Conservation (phyloP, 2,329 filamentous ascomycete genomes). For the Cadophora sp. region DNA sequence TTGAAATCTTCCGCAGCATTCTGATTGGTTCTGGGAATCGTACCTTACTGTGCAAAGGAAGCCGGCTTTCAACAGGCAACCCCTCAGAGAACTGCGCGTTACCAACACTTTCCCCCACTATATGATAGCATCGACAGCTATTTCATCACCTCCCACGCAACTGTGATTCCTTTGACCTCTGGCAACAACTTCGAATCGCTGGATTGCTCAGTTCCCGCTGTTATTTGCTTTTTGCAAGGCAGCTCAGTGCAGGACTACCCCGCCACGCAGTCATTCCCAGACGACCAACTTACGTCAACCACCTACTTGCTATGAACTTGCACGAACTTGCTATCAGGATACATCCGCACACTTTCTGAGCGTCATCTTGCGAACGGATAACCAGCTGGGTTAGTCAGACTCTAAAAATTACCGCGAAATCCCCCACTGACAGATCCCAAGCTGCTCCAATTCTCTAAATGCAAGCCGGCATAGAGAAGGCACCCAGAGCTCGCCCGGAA, state of each 20-base stretch:
- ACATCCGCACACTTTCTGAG: constrained; percentile 6
- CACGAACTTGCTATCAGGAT: constrained; percentile 6
- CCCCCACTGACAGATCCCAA: neutral
- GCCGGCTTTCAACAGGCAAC: neutral
- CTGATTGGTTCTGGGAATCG: constrained; percentile 4
- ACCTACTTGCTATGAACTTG: constrained; percentile 12
- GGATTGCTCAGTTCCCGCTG: neutral
- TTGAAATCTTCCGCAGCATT: neutral
- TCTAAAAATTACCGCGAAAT: neutral
- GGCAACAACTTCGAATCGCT: neutral
- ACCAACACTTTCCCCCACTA: neutral
- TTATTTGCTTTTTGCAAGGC: neutral
- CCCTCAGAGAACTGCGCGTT: constrained; percentile 1
- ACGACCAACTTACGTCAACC: neutral
- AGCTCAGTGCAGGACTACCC: neutral
- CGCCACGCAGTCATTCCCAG: neutral
- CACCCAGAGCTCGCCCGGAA: neutral
- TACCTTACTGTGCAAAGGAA: neutral
- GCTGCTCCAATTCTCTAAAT: neutral
- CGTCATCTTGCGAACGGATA: neutral
- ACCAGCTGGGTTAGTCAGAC: neutral
- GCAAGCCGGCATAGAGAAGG: neutral
- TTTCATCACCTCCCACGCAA: neutral
- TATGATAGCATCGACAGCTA: neutral
- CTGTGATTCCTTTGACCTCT: neutral